phyloP scores from a whole-genome alignment of 306 rosid species.

The Malus sylvestris region DNA sequence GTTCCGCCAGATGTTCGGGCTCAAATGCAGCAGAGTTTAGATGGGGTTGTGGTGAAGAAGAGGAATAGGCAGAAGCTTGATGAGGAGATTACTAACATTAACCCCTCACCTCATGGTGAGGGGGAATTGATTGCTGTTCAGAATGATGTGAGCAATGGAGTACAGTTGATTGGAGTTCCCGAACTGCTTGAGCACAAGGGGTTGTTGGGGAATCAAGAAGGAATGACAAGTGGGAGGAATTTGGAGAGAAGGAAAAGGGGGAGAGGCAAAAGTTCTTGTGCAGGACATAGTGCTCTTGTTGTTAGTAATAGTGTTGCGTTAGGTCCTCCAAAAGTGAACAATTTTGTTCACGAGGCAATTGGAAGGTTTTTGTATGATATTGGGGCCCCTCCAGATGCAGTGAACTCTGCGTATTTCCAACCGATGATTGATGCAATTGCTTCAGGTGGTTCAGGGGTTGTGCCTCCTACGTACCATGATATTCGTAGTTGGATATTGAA shows the following conservation, averaged over 20 bases:
- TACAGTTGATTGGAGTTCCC: conserved; percentile 29
- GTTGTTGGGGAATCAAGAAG: conserved; percentile 39
- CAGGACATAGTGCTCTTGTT: conserved; percentile 33
- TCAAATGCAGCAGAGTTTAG: conserved; percentile 69
- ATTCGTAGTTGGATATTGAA: conserved; percentile 79
- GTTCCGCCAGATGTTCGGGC: conserved; percentile 74
- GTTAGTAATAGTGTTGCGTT: conserved; percentile 25
- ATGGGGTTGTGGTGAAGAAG: conserved; percentile 78
- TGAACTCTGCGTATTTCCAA: conserved; percentile 64
- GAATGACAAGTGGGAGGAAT: conserved; percentile 28
- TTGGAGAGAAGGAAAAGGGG: conserved; percentile 60
- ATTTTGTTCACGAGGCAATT: conserved; percentile 59
- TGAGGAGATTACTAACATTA: conserved; percentile 55
- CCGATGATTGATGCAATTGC: conserved; percentile 82
- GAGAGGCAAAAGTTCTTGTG: conserved; percentile 39
- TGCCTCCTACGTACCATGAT: conserved; percentile 57
- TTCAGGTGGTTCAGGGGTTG: conserved; percentile 40
- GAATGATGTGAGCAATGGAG: conserved; percentile 34
- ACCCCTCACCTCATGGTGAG: conserved; percentile 31
- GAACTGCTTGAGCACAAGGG: conserved; percentile 30
- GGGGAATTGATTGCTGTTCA: conserved; percentile 28
- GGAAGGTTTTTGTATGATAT: conserved; percentile 81
- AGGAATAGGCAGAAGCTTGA: conserved; percentile 77
- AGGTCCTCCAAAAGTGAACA: conserved; percentile 32
- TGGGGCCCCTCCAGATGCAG: conserved; percentile 80